These are phyloP conservation scores for Avena atlantica DNA, from an alignment of 176 grass and related monocot species.

Conservation along the genomic window DNA sequence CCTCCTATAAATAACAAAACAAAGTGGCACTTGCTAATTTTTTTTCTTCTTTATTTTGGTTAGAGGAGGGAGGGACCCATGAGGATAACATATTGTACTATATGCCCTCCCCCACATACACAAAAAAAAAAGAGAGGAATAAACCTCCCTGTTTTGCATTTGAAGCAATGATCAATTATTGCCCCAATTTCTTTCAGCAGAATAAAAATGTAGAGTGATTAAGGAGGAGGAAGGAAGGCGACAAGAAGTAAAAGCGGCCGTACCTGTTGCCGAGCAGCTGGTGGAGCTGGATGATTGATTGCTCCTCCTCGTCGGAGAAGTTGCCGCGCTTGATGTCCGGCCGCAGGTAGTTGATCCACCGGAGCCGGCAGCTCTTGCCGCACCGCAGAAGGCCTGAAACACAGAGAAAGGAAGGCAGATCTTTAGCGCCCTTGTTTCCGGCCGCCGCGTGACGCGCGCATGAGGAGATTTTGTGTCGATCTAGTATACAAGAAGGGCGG, in stretches of 20 bases:
- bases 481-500: background rate
- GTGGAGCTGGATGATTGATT: constrained; percentile 74
- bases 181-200: background rate
- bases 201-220: background rate
- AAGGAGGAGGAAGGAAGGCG: background rate
- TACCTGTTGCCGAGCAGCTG: constrained; percentile 84
- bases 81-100: constrained; percentile 39
- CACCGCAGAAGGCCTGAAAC: constrained; percentile 71
- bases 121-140: background rate
- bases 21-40: constrained; percentile 32
- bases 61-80: constrained; percentile 19
- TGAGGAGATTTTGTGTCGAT: background rate
- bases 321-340: constrained; percentile 94
- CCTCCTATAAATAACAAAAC: too few species aligned
- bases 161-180: constrained; percentile 44
- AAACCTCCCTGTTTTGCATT: constrained; percentile 3
- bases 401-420: background rate
- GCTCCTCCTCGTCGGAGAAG: constrained; percentile 82
- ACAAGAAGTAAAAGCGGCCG: background rate
- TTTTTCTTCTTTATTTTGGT: constrained; percentile 3
- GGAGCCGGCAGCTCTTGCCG: constrained; percentile 90
- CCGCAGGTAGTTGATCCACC: constrained; percentile 92
- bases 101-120: background rate
- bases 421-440: background rate
- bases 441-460: background rate